Percentiles rank a stretch among this genome's conserved stretches.
Conservation (phyloP, 2,329 filamentous ascomycete species). For the Harringtonia lauricola region DNA sequence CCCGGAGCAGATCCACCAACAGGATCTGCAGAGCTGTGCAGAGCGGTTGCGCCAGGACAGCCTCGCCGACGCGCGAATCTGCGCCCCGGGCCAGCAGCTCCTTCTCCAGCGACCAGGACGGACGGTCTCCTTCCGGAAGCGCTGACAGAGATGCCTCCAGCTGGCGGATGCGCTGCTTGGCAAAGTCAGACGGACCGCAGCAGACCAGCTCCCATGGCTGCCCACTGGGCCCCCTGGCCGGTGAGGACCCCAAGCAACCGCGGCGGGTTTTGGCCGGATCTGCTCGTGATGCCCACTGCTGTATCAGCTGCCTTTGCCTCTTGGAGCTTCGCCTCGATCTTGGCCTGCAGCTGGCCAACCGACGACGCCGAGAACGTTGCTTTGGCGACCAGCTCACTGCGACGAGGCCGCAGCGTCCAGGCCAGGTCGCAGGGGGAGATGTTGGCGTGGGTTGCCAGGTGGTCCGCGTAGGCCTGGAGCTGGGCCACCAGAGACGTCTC, state of each 20-base stretch:
- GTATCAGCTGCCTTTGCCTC: too few relatives aligned
- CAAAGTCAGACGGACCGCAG: background rate
- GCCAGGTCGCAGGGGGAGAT: conserved; percentile 15
- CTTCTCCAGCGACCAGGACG: background rate
- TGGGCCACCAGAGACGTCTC: too few relatives aligned
- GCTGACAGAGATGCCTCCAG: background rate
- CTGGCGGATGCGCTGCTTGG: background rate
- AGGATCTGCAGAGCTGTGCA: conserved; percentile 18
- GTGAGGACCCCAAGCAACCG: conserved; percentile 9
- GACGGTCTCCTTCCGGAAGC: background rate
- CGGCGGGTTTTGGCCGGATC: too few relatives aligned
- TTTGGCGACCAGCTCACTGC: too few relatives aligned
- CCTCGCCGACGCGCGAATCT: conserved; percentile 14
- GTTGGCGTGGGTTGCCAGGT: background rate
- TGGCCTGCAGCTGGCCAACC: too few relatives aligned
- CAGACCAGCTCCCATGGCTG: background rate
- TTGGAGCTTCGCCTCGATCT: too few relatives aligned
- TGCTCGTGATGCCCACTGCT: too few relatives aligned
- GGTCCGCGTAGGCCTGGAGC: background rate
- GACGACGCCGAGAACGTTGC: too few relatives aligned
- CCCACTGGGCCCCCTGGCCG: conserved; percentile 16
- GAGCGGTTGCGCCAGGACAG: conserved; percentile 16
- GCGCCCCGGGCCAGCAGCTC: background rate
- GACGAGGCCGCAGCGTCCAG: conserved; percentile 19
- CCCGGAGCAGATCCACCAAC: conserved; percentile 17